Evolutionary conservation across 2,329 filamentous ascomycete species (phyloP).

Genomic region (Pseudogymnoascus sp.): DNA sequence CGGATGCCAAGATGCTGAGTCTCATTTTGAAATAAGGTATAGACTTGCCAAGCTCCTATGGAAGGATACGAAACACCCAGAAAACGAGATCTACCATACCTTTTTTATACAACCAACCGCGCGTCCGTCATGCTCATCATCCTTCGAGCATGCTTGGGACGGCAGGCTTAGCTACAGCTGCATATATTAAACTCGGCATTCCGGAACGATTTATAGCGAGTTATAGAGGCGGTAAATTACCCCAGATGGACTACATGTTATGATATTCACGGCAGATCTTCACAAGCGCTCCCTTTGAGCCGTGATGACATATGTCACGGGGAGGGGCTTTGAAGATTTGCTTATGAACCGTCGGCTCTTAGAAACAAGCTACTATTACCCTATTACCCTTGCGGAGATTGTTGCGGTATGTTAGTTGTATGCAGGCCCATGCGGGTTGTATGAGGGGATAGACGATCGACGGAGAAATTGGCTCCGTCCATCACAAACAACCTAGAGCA

Average conservation of each 20-base stretch:
- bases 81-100: neutral
- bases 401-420: neutral
- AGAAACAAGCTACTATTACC: neutral
- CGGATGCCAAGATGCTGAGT: neutral
- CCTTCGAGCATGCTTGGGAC: neutral
- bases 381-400: neutral
- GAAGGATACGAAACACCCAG: neutral
- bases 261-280: neutral
- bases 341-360: neutral
- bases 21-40: constrained; percentile 7
- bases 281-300: neutral
- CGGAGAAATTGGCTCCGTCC: neutral
- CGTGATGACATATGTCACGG: neutral
- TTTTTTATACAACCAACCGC: constrained; percentile 3
- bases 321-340: neutral
- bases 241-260: neutral
- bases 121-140: neutral
- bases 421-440: neutral
- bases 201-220: neutral
- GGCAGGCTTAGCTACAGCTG: neutral
- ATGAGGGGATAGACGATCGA: neutral
- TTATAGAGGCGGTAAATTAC: neutral
- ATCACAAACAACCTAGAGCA: neutral
- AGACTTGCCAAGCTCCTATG: neutral
- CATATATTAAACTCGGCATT: neutral